phyloP scores from a whole-genome alignment of 1,284 basidiomycete genomes.

The Porogramme epimiltina region DNA sequence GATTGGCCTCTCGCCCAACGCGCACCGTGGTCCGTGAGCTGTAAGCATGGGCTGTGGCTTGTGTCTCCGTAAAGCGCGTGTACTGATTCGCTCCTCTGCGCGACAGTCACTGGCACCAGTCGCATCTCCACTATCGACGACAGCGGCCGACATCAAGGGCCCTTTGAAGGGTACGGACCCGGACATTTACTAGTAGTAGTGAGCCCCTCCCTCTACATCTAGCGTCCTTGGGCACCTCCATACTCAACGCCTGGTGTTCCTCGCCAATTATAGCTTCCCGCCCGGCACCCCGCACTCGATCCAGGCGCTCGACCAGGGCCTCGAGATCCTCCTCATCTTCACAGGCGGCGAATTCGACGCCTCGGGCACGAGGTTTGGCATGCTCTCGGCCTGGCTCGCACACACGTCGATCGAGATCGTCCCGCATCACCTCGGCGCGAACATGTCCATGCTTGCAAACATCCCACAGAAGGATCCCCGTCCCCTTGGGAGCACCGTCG shows the following conservation, averaged over 20 bases:
- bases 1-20: constrained; percentile 38
- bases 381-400: constrained; percentile 32
- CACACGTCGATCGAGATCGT: constrained; percentile 30
- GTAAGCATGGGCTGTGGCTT: constrained; percentile 2
- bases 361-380: constrained; percentile 31
- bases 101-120: constrained; percentile 30
- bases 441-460: constrained; percentile 19
- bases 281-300: constrained; percentile 29
- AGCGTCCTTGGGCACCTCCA: neutral
- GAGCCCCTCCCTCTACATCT: constrained; percentile 1
- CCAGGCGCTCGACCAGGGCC: constrained; percentile 30
- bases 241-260: neutral
- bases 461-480: constrained; percentile 32
- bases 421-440: constrained; percentile 30
- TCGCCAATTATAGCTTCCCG: constrained; percentile 24
- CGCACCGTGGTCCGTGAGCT: constrained; percentile 33
- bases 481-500: constrained; percentile 22
- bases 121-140: constrained; percentile 30
- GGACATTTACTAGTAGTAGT: constrained; percentile 32
- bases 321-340: constrained; percentile 32
- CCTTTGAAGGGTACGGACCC: constrained; percentile 26
- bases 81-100: constrained; percentile 4
- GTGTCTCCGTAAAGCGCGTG: neutral
- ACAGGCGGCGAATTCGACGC: constrained; percentile 33
- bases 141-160: constrained; percentile 28